phyloP scores from a whole-genome alignment of 2,329 filamentous ascomycete species.

The Akanthomyces muscarius region DNA sequence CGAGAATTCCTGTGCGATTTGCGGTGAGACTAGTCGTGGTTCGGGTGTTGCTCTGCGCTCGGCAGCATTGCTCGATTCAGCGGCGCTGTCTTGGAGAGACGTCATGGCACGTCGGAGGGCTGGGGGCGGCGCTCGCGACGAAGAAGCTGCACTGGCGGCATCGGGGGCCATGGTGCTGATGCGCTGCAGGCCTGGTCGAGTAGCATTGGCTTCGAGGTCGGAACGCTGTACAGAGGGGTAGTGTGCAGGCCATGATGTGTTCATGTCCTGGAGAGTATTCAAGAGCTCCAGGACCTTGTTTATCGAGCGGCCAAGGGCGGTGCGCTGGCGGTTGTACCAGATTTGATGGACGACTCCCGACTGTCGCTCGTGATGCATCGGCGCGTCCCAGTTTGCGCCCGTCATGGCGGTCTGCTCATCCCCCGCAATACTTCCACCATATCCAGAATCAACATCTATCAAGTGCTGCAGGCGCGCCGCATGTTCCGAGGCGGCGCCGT shows the following conservation, averaged over 20 bases:
- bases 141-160: constrained; percentile 40
- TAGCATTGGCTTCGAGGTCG: constrained; percentile 57
- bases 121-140: constrained; percentile 42
- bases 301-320: constrained; percentile 81
- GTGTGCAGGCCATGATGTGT: constrained; percentile 86
- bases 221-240: constrained; percentile 79
- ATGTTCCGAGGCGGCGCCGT: constrained; percentile 74
- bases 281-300: constrained; percentile 80
- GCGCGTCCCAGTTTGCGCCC: constrained; percentile 44
- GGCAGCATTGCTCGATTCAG: constrained; percentile 71
- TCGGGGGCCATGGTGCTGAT: constrained; percentile 32
- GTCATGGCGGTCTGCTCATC: constrained; percentile 52
- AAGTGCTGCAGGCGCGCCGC: constrained; percentile 76
- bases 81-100: constrained; percentile 50
- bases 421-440: constrained; percentile 73
- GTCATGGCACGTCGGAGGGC: constrained; percentile 68
- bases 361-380: constrained; percentile 46
- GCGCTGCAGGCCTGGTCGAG: constrained; percentile 41
- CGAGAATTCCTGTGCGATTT: constrained; percentile 94
- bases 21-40: constrained; percentile 81
- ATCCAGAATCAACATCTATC: constrained; percentile 85
- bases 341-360: constrained; percentile 87
- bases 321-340: constrained; percentile 90
- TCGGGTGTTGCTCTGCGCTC: constrained; percentile 60
- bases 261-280: constrained; percentile 81